phyloP scores from a whole-genome alignment of 2,329 filamentous ascomycete species.

The Aspergillus terreus region DNA sequence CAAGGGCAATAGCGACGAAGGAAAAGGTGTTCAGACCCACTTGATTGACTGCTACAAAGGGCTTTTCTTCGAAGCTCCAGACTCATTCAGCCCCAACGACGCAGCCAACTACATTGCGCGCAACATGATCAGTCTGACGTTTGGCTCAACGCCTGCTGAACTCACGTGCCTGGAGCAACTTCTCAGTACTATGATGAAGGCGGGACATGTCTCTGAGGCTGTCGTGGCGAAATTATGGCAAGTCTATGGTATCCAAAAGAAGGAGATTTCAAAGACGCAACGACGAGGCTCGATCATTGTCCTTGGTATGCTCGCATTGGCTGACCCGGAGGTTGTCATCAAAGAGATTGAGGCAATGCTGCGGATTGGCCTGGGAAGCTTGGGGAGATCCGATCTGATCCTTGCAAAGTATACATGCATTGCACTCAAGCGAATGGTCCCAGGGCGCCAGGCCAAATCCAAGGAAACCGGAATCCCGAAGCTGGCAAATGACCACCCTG shows the following conservation, averaged over 20 bases:
- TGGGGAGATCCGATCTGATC: slow-evolving; percentile 78
- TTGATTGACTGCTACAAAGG: slow-evolving; percentile 95
- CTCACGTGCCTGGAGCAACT: slow-evolving; percentile 93
- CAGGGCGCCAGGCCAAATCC: slow-evolving; percentile 76
- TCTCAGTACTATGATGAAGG: slow-evolving; percentile 96
- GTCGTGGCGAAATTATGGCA: slow-evolving; percentile 95
- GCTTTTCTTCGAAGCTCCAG: slow-evolving; percentile 92
- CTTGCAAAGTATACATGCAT: slow-evolving; percentile 95
- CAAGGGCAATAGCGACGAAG: slow-evolving; percentile 98
- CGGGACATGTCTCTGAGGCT: slow-evolving; percentile 75
- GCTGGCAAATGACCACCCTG: slow-evolving; percentile 86
- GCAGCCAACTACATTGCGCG: slow-evolving; percentile 92
- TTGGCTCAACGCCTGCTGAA: slow-evolving; percentile 90
- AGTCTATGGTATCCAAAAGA: slow-evolving; percentile 90
- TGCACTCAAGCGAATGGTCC: slow-evolving; percentile 85
- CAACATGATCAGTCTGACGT: slow-evolving; percentile 99
- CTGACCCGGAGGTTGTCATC: slow-evolving; percentile 87
- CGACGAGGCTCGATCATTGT: slow-evolving; percentile 92
- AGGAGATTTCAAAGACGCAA: slow-evolving; percentile 88
- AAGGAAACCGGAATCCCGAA: slow-evolving; percentile 63
- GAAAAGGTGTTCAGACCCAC: slow-evolving; percentile 94
- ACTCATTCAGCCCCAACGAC: slow-evolving; percentile 81
- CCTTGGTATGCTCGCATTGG: slow-evolving; percentile 90
- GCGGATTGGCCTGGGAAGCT: slow-evolving; percentile 76
- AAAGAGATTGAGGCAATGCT: slow-evolving; percentile 95